Evolutionary conservation across 192 early-diverging fungal species (phyloP), one percentile per base, ranked within the genome.

Genomic region (Lobosporangium transversale): DNA sequence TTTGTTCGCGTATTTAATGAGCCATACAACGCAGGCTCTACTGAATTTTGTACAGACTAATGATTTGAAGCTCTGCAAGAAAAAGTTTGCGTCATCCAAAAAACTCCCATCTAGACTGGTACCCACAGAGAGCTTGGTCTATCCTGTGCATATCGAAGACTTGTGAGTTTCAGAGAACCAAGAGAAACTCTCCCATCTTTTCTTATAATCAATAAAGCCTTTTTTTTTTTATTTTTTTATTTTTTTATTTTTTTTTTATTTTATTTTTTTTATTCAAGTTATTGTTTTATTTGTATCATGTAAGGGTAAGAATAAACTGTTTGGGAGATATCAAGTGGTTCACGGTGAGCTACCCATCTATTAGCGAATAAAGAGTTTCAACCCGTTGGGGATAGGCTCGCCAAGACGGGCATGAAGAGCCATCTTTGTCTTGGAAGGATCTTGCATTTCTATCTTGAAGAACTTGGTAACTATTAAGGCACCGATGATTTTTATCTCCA

Each of bases 1-100:
- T 73, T 69, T 87, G 14, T 79, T 89, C 49, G 85, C 84, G 0
- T 82, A 80, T 44, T 53, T 86, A 20, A 69, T 89, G 66, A 62
- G 79, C 24, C 63, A 83, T 31, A 83, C 85, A 2, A 82, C 83
- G 18, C 79, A 83, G 31, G 88, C 88, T 11, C 47, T 89, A 14
- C 66, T 84, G 21, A 79, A 87, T 44, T 89, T 85, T 60, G 80
- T 80, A 6, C 73, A 78, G 37, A 80, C 81, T 10, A 71, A 79
- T 37, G 86, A 89, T 62, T 44, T 87, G 20, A 85, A 86, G 57
- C 56, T 65, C 24, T 82, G 83, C 27, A 88, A 84, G 32, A 87
- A 89, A 63, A 89, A 89, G 53, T 89, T 73, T 48, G 76, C 79
- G 35, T 74, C 69, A 33, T 65, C 78, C 17, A 89, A 83, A 54